Base-by-base conservation (phyloP, 805 yeast species). In the Limtongia smithiae region DNA sequence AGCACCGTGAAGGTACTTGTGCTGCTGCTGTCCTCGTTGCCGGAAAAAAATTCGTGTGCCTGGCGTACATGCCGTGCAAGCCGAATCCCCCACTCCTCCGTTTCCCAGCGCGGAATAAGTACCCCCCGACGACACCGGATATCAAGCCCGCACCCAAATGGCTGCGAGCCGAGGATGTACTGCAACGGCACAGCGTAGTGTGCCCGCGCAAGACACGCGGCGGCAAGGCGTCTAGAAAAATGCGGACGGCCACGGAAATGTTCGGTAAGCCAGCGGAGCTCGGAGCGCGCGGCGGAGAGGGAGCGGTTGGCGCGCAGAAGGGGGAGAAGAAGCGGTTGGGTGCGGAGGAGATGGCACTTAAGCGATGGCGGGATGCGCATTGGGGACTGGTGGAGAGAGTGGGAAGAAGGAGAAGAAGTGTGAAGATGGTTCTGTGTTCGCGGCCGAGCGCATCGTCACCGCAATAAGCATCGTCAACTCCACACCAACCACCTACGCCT, bases 21-120 rank as follows among this genome's bases (percentile, higher is more conserved):
- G 4, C 5, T 2, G 11, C 11, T 25, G n/a, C 9, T 12, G 7
- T 35, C 21, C 6, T 6, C 12, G 11, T 21, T 25, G 25, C 37
- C 37, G n/a, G 32, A 25, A 25, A 31, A 50, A 24, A 41, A 50
- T 4, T 44, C 41, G 37, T 50, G 50, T 20, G 28, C 30, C 30
- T 32, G 18, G 11, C 31, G 37, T 12, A 49, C 36, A 3, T 35
- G 37, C 3, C 22, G 30, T 3, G 55, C 46, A 21, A 44, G 12
- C 15, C 35, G 31, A 6, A 69, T 31, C 8, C 77, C 71, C 97
- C 97, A 91, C 61, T 88, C 95, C 64, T 91, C 97, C 0, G 98
- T 91, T 63, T 91, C 98, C 84, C 91, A 82, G 42, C 98, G 68
- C 0, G 98, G 97, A 24, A 91, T 90, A 51, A 91, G 68, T 1